Evolutionary conservation across 257 asterid species (phyloP), one percentile per base, ranked within the genome.

Genomic region (Nemophila menziesii): DNA sequence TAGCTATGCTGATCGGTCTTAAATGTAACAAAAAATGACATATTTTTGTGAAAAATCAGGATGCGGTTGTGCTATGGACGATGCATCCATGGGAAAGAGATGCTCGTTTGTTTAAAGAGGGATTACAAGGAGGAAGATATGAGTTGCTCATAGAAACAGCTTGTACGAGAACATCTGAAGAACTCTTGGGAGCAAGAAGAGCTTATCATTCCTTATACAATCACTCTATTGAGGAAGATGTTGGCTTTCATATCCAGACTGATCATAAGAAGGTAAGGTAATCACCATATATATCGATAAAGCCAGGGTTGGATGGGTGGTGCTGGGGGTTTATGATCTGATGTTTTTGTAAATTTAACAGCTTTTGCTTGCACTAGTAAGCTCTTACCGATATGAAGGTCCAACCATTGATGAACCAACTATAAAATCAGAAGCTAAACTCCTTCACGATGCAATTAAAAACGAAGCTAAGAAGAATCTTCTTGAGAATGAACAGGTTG

Each of bases 51-150:
- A 1, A n/a, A n/a, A n/a, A 2, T 14, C 33, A 78, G 94, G 89
- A 86, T 5, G 94, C 92, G 4, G 77, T 82, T 26, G 82, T 86
- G 54, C 58, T 79, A 0, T 82, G 92, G 72, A 72, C 86, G 0
- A 79, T 82, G 94, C 94, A 86, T 54, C 93, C 94, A 0, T 82
- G 94, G 93, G 97, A 86, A 69, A 77, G 97, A 58, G 97, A 86
- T 49, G 85, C 92, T 0, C 72, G 94, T 4, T 43, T 86, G 48
- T 17, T 77, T 53, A 77, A 63, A 26, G 93, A 82, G 57, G 61
- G 82, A 2, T 39, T 79, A 40, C 20, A 61, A 24, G 70, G 51
- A 39, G 79, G 73, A 5, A 62, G 77, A 43, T 51, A 55, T 39
- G 47, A 40, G 5, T 62, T 77, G 22, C 65, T 86, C 4, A 48